Base-by-base conservation (phyloP, 129 eudicot species). In the Escallonia herrerae region DNA sequence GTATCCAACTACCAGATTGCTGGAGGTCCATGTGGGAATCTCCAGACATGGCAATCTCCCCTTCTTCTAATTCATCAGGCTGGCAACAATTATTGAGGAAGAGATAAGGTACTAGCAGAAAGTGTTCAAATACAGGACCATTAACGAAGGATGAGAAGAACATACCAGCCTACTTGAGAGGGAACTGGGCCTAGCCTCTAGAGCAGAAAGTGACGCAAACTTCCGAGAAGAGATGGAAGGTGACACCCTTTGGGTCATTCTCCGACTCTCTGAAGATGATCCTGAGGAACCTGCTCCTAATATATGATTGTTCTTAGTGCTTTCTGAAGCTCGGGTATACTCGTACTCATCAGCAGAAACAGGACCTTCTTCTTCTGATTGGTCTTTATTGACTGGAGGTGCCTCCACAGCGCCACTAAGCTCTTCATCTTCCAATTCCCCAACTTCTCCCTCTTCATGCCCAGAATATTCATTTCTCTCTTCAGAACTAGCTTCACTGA, bases 51-150 rank as follows among this genome's bases (percentile, higher is more conserved):
- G 87, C 87, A 51, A 89, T 89, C 76, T 93, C 99, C 56, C 99
- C 99, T 74, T 93, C 99, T 76, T 93, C 99, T 59, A 93, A 65
- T n/a, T 93, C 99, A 74, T 89, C 95, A 65, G 74, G 63, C 99
- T 93, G 76, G 60, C 54, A 56, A 45, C 43, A 62, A 44, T 48
- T n/a, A 63, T 46, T 40, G 7, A n/a, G 50, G 67, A 15, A 66
- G 51, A 56, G 70, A 43, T 70, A 49, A 59, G 64, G 13, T 67
- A 14, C 6, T 7, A 37, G 14, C 60, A 63, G 8, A 41, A 6
- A 10, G 14, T 67, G 50, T 15, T n/a, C 15, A 8, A 63, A 5
- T 38, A 63, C 10, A 13, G 11, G 22, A 13, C 22, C 12, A 43
- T 15, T 40, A 41, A 6, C n/a, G 55, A 40, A 62, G 6, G 63